Evolutionary conservation across 495 filamentous ascomycete genomes (phyloP).

Genomic region (Hyaloscypha bicolor): DNA sequence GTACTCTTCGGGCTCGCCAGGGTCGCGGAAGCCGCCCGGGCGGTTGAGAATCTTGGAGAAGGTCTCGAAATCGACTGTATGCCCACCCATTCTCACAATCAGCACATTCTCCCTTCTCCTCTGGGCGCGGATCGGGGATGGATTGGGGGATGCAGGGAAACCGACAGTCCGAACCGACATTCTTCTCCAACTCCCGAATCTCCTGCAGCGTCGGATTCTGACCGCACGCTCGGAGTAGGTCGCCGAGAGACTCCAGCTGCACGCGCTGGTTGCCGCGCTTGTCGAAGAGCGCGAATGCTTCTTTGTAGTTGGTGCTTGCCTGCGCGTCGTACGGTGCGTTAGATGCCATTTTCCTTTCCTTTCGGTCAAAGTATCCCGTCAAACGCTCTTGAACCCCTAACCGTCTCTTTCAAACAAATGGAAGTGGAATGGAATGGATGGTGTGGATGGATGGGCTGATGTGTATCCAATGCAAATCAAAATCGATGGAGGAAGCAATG

Average conservation of each 20-base stretch:
- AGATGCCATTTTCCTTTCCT: conserved; percentile 40
- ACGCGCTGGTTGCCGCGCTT: conserved; percentile 95
- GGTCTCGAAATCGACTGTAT: conserved; percentile 92
- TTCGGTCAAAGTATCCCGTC: no score
- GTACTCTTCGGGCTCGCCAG: conserved; percentile 96
- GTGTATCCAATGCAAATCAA: neutral
- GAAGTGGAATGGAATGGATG: conserved; percentile 6
- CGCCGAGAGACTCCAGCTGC: conserved; percentile 80
- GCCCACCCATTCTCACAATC: neutral
- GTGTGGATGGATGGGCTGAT: neutral
- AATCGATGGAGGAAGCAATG: neutral
- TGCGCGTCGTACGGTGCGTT: conserved; percentile 52
- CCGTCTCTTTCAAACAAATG: neutral
- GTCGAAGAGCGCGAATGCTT: conserved; percentile 99
- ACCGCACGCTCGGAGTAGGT: conserved; percentile 92
- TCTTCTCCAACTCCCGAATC: conserved; percentile 86
- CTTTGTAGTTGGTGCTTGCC: conserved; percentile 99
- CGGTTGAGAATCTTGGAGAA: conserved; percentile 96
- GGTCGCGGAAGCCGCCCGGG: conserved; percentile 96
- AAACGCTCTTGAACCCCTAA: neutral
- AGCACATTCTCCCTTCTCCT: neutral
- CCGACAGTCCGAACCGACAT: conserved; percentile 86
- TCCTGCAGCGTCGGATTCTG: conserved; percentile 96
- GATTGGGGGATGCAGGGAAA: conserved; percentile 27
- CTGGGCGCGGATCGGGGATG: neutral